Conservation (phyloP, 768 basidiomycete genomes). For the Rhodotorula paludigena region DNA sequence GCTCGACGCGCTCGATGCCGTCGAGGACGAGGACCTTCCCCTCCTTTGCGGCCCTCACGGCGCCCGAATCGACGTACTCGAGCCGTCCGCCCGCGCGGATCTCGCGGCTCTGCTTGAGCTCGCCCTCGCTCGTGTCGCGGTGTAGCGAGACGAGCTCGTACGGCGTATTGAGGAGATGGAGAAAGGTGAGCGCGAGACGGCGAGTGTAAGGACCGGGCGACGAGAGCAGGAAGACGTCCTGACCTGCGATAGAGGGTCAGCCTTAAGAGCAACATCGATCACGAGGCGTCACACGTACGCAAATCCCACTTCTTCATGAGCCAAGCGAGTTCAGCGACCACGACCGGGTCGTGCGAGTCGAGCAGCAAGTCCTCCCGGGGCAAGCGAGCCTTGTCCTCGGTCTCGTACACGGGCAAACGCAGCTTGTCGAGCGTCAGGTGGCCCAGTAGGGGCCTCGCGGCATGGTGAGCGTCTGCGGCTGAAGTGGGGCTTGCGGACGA, state of each 20-base stretch:
- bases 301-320: slow-evolving; percentile 22
- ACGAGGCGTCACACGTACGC: background rate
- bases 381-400: background rate
- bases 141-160: slow-evolving; percentile 31
- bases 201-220: slow-evolving; percentile 21
- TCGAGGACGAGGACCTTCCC: slow-evolving; percentile 29
- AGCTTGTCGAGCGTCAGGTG: slow-evolving; percentile 14
- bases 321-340: slow-evolving; percentile 9
- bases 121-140: slow-evolving; percentile 27
- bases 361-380: slow-evolving; percentile 10
- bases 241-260: background rate
- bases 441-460: slow-evolving; percentile 4
- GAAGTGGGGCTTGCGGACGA: background rate
- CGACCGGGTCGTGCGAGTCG: background rate
- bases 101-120: slow-evolving; percentile 33
- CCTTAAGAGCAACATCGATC: background rate
- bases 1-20: slow-evolving; percentile 32
- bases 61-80: slow-evolving; percentile 13
- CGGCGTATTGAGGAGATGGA: slow-evolving; percentile 20
- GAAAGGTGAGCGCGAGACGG: slow-evolving; percentile 32
- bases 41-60: slow-evolving; percentile 24
- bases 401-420: slow-evolving; percentile 11
- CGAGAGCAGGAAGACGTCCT: slow-evolving; percentile 30
- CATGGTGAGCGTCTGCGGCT: background rate
- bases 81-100: slow-evolving; percentile 20